Evolutionary conservation across 23 red algal species (phyloP).

Genomic region (Chondrus crispus): DNA sequence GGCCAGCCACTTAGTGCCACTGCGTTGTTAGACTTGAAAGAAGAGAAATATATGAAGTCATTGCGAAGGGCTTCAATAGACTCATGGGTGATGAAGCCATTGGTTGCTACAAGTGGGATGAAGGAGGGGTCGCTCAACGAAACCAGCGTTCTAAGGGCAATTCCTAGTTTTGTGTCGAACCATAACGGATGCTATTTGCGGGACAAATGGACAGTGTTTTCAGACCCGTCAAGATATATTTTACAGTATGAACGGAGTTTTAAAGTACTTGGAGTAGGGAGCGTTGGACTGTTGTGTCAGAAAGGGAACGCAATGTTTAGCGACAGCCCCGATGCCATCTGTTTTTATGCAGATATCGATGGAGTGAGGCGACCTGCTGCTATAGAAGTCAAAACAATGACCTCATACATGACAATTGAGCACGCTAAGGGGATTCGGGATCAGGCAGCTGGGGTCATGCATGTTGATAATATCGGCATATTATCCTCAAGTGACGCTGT

Average conservation of each 20-base stretch:
- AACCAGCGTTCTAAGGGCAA: neutral
- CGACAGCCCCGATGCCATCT: no score
- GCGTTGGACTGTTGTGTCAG: neutral
- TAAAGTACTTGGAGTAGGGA: no score
- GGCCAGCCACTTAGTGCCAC: neutral
- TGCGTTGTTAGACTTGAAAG: no score
- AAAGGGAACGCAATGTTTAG: no score
- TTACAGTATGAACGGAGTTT: no score
- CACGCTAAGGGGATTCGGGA: neutral
- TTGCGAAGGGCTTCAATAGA: neutral
- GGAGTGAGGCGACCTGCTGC: no score
- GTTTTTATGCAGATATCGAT: no score
- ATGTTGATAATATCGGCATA: neutral
- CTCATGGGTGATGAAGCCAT: slow-evolving; percentile 5
- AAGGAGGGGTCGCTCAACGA: neutral
- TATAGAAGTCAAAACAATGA: slow-evolving; percentile 9
- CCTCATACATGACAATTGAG: no score
- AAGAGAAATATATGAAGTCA: neutral
- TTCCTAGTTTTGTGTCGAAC: neutral
- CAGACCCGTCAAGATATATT: neutral
- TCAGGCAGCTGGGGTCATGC: neutral
- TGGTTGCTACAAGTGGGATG: neutral
- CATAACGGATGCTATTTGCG: no score
- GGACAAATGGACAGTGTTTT: neutral
- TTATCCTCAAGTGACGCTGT: neutral